Evolutionary conservation across 2,329 filamentous ascomycete species (phyloP).

Genomic region (Colletotrichum lupini): DNA sequence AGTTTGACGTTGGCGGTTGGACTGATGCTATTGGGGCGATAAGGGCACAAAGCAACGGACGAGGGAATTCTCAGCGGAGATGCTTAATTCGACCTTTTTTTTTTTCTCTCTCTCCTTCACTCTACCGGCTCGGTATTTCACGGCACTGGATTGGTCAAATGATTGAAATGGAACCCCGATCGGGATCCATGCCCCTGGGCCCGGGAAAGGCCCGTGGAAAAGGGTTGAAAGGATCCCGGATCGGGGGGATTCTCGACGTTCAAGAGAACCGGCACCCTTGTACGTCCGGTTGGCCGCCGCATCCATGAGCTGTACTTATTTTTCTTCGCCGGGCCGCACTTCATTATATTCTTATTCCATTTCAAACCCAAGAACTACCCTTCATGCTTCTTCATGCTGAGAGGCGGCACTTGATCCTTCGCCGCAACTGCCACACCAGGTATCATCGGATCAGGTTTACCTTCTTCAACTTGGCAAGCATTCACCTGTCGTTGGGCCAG

Average conservation of each 20-base stretch:
- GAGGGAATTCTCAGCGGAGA: slow-evolving; percentile 21
- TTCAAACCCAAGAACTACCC: not conserved
- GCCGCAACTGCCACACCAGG: not conserved
- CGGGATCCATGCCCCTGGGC: slow-evolving; percentile 15
- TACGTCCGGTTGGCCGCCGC: too few relatives aligned
- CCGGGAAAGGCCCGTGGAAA: slow-evolving; percentile 9
- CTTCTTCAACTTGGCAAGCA: not conserved
- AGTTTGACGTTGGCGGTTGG: slow-evolving; percentile 16
- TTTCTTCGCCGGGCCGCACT: not conserved
- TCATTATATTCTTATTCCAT: not conserved
- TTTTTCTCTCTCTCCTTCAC: too few relatives aligned
- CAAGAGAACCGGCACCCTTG: too few relatives aligned
- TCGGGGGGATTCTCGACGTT: not conserved
- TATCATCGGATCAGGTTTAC: too few relatives aligned
- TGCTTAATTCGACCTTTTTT: slow-evolving; percentile 7
- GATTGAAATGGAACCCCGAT: not conserved
- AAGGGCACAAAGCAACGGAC: slow-evolving; percentile 24
- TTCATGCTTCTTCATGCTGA: not conserved
- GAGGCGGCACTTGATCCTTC: not conserved
- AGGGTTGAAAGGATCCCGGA: not conserved
- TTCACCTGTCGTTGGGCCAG: not conserved
- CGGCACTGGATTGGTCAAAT: not conserved
- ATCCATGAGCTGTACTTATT: not conserved
- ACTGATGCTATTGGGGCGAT: slow-evolving; percentile 32
- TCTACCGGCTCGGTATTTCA: not conserved